Base-by-base conservation (phyloP, 225 moss, liverwort and hornwort species). In the Asterella californica region DNA sequence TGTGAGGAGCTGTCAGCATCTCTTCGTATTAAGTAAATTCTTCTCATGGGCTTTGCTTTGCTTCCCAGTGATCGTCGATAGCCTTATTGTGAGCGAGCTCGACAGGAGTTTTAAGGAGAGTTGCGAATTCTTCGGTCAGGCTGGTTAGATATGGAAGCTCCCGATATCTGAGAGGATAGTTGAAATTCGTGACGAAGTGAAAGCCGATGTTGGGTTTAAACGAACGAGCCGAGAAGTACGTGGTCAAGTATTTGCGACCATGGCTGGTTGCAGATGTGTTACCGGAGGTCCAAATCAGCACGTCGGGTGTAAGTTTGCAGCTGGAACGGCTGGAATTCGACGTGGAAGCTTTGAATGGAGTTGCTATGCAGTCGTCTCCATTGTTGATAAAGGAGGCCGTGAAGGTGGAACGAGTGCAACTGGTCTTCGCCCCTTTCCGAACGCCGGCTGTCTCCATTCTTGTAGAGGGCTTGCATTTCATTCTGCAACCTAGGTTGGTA, bases 401-500 rank as follows among this genome's bases (percentile, higher is more conserved):
- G 77, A 80, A 47, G 49, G 82, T 86, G 70, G 82, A 84, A 30
- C 76, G 62, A 37, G 34, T 86, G 50, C 54, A 84, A 24, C 45
- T 88, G 24, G 74, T 64, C 17, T 80, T 88, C 70, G 48, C 82
- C 18, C 86, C 86, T 45, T 86, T 86, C 24, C 86, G 83, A 38
- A 80, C 77, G 82, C 88, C 82, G 7, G 84, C 84, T 7, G 55
- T 82, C 17, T n/a, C 84, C 47, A 59, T 80, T 66, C n/a, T 84
- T 24, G 82, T 88, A 33, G 67, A 82, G 55, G 88, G 86, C 37
- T 84, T 82, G 82, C 82, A 86, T 59, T 73, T 82, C 18, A 79
- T 84, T 32, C 80, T 88, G 42, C 74, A 79, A 80, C 88, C 88
- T 42, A 88, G 88, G 88, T 88, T 73, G 71, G 33, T 15, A 36